Evolutionary conservation across 225 moss, liverwort and hornwort genomes (phyloP).

Genomic region (Lunularia cruciata): DNA sequence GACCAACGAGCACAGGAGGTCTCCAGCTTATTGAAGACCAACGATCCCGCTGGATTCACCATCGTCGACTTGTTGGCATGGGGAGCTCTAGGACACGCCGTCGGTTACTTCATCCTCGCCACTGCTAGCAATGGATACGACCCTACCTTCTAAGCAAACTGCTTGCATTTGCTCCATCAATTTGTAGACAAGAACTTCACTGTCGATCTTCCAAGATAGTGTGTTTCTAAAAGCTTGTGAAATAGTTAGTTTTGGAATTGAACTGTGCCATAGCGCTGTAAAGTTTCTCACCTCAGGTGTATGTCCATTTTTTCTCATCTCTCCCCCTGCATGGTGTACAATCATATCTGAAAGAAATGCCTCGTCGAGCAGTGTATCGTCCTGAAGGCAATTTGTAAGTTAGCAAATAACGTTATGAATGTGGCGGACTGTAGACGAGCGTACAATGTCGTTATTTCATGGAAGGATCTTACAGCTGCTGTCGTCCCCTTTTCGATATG

Average conservation of each 20-base stretch:
- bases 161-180: constrained; percentile 4
- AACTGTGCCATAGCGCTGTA: constrained; percentile 25
- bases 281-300: constrained; percentile 17
- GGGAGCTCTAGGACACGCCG: constrained; percentile 87
- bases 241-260: constrained; percentile 26
- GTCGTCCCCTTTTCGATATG: no score
- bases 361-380: neutral
- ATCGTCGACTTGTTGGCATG: constrained; percentile 77
- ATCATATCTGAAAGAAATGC: constrained; percentile 13
- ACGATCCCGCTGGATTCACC: constrained; percentile 91
- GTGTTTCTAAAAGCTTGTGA: constrained; percentile 26
- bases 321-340: constrained; percentile 12
- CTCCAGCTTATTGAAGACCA: constrained; percentile 68
- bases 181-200: constrained; percentile 28
- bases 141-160: constrained; percentile 53
- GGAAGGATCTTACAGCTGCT: no score
- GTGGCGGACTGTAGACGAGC: no score
- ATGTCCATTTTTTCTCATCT: neutral
- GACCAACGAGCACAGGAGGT: constrained; percentile 77
- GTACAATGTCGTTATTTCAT: no score
- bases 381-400: neutral
- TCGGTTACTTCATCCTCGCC: constrained; percentile 76
- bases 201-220: neutral
- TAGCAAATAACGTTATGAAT: no score
- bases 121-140: constrained; percentile 69